Evolutionary conservation across 2,329 filamentous ascomycete genomes (phyloP), one percentile per base, ranked within the genome.

Genomic region (Fusarium verrucosum): DNA sequence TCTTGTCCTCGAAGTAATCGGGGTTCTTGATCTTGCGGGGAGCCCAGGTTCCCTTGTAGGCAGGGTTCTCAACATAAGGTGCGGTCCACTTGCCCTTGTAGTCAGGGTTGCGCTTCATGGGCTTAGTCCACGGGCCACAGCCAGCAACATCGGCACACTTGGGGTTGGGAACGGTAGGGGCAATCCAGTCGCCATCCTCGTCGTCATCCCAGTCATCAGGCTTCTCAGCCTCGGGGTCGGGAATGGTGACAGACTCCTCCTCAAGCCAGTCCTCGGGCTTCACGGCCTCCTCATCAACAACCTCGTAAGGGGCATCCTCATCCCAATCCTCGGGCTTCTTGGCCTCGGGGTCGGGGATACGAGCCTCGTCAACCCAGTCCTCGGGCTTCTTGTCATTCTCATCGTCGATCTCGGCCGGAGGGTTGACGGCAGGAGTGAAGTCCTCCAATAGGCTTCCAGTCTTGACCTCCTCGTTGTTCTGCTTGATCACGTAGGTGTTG

Each of bases 11-110:
- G 72, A 89, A 99, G 87, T 89, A 98, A 79, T 89, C 86, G 65
- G 95, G 95, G 89, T 99, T 99, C 82, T 91, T 84, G 78, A 99
- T 97, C 90, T 97, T 97, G 81, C 89, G 88, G 72, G 95, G 94
- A 76, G 89, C 88, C 95, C 95, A 99, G 65, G 88, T 83, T 70
- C 95, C 95, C 89, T 98, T 98, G 89, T 98, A 99, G 73, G 85
- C 92, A 58, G 95, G 95, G 89, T 99, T 99, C 82, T 98, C 94
- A 73, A 99, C 92, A 79, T 89, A 87, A 62, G 93, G 92, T 42
- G 95, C 91, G 70, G 87, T 88, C 95, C 95, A 99, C 86, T 96
- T 96, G 89, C 95, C 95, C 92, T 98, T 98, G 89, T 96, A 98
- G 66, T 85, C 91, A 67, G 92, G 92, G 88, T 98, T 98, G 84